A percentile compares a stretch with the other conserved stretches of the same genome.
Evolutionary conservation across 805 yeast species (phyloP).

Genomic region (Lachancea cidri): DNA sequence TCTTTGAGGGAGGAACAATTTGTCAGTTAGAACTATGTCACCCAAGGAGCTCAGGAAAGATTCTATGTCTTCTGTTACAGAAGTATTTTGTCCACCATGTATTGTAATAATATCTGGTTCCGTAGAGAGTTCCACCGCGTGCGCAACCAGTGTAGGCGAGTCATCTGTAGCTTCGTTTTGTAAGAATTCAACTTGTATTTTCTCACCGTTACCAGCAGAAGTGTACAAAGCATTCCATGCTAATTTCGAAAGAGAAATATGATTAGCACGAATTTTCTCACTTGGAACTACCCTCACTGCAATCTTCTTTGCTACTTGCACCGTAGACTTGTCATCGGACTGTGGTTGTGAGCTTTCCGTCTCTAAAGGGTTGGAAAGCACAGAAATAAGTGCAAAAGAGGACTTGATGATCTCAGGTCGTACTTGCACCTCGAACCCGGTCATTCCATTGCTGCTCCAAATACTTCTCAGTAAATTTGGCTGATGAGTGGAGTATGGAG

Average conservation of each 20-base stretch:
- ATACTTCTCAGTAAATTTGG: slow-evolving; percentile 1
- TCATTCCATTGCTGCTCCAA: background rate
- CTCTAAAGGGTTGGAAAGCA: slow-evolving; percentile 21
- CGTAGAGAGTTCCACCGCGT: slow-evolving; percentile 1
- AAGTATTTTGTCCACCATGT: background rate
- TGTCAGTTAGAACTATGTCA: slow-evolving; percentile 15
- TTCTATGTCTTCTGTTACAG: slow-evolving; percentile 3
- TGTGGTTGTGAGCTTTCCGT: slow-evolving; percentile 8
- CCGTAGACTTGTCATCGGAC: slow-evolving; percentile 1
- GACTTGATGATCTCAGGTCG: slow-evolving; percentile 9
- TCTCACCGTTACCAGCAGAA: slow-evolving; percentile 33
- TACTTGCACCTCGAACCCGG: slow-evolving; percentile 5
- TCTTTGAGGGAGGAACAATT: slow-evolving; percentile 9
- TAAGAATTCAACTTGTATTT: slow-evolving; percentile 38
- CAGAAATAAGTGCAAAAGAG: slow-evolving; percentile 30
- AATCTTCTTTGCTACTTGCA: slow-evolving; percentile 18
- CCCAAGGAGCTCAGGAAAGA: slow-evolving; percentile 5
- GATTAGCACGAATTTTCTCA: slow-evolving; percentile 11
- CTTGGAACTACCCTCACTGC: slow-evolving; percentile 14
- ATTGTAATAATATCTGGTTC: background rate
- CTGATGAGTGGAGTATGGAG: background rate
- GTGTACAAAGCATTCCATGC: slow-evolving; percentile 42
- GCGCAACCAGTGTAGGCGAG: slow-evolving; percentile 4
- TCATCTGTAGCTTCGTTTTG: slow-evolving; percentile 40
- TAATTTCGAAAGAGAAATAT: slow-evolving; percentile 44